Conservation (phyloP, 2,329 filamentous ascomycete species). For the Calonectria leucothoes region DNA sequence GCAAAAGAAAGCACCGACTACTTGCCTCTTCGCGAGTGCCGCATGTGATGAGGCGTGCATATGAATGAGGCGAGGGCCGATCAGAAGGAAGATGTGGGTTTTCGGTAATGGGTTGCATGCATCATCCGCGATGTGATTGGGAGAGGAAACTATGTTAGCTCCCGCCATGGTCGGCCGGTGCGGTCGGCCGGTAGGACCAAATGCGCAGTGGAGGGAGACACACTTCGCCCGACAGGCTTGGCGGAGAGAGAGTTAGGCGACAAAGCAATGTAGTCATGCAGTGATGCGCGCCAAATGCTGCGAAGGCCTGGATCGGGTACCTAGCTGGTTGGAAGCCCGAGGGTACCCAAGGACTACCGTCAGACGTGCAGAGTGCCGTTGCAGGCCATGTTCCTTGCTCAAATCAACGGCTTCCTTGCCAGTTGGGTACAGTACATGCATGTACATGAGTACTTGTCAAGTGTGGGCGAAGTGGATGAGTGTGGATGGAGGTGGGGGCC, state of each 20-base stretch:
- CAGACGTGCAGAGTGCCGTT: not conserved
- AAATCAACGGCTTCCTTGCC: not conserved
- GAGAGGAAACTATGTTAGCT: not conserved
- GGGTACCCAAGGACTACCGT: not conserved
- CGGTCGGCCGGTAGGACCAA: not conserved
- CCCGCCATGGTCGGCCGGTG: not conserved
- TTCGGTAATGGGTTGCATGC: not conserved
- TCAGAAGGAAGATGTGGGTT: not conserved
- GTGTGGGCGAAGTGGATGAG: not conserved
- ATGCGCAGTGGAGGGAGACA: not conserved
- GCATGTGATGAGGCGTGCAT: not conserved
- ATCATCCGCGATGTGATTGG: not conserved
- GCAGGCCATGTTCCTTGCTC: not conserved
- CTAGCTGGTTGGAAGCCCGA: not conserved
- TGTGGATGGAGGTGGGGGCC: too few relatives aligned
- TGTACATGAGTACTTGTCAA: not conserved
- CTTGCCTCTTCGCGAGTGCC: not conserved
- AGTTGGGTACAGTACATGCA: too few relatives aligned
- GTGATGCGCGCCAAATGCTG: not conserved
- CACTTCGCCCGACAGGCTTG: not conserved
- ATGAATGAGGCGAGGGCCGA: not conserved
- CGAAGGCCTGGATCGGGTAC: not conserved
- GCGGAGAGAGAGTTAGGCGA: not conserved
- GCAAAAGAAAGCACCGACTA: not conserved
- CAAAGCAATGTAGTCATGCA: not conserved